phyloP scores from a whole-genome alignment of 1,284 basidiomycete genomes.

The Heterobasidion occidentale region DNA sequence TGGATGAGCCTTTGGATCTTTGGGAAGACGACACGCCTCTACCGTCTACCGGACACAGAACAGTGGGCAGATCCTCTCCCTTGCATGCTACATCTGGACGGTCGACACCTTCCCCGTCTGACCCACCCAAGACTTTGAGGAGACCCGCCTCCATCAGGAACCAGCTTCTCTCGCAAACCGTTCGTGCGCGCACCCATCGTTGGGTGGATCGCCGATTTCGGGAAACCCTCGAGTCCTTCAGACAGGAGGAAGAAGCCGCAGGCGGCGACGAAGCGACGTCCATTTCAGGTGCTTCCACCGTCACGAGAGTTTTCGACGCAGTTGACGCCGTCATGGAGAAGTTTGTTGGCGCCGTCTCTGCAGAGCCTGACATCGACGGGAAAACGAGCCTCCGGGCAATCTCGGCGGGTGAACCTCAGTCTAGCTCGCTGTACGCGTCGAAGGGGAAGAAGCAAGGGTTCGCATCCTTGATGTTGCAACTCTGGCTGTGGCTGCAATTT shows the following conservation, averaged over 20 bases:
- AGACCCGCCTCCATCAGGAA: constrained; percentile 19
- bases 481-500: constrained; percentile 80
- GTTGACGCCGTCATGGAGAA: constrained; percentile 13
- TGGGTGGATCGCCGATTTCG: constrained; percentile 47
- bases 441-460: constrained; percentile 26
- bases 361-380: neutral
- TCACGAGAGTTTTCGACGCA: constrained; percentile 10
- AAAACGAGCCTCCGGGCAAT: neutral
- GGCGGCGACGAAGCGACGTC: neutral
- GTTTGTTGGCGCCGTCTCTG: neutral
- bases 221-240: constrained; percentile 14
- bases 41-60: neutral
- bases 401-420: neutral
- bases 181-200: constrained; percentile 40
- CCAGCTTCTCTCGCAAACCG: constrained; percentile 43
- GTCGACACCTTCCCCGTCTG: constrained; percentile 11
- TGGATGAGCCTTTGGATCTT: neutral
- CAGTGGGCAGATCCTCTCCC: neutral
- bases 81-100: neutral
- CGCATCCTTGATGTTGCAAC: constrained; percentile 48
- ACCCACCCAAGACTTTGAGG: constrained; percentile 11
- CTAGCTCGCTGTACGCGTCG: neutral
- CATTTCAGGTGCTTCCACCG: neutral
- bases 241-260: neutral
- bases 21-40: neutral